Base-by-base conservation (phyloP, 2,329 filamentous ascomycete species). In the Zalaria sp. region DNA sequence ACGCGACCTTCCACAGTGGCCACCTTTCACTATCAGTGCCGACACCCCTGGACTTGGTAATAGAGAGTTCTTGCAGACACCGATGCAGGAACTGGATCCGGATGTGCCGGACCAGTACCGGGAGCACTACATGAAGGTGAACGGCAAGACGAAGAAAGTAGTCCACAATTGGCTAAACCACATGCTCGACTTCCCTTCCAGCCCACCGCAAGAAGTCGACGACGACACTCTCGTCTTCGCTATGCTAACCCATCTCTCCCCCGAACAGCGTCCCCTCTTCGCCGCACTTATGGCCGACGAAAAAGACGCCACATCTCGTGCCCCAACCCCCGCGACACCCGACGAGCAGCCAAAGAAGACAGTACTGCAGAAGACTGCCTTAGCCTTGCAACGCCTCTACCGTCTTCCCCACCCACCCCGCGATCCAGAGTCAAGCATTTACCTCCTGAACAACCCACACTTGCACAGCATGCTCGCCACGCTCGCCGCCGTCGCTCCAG, bases 201-300 rank as follows among this genome's bases (percentile, higher is more conserved):
- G 80, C 40, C 80, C 85, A 2, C 87, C 87, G 0, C 81, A 88
- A 46, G 89, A 94, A 44, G 82, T 94, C 4, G 89, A 95, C 53
- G 88, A 95, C 47, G 89, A 95, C 62, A 96, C 89, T 0, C 66
- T 96, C 31, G 82, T 83, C 2, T 95, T 96, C 63, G 88, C 89
- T 41, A 93, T 96, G 60, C 68, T 95, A 45, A 96, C 89, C 6
- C 88, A 86, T 55, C 71, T 96, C 8, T 77, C 82, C 40, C 67
- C 77, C 2, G 74, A 83, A 35, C 79, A 93, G 50, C 75, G 85
- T 18, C 83, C 83, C 0, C 75, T 82, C 39, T 95, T 93, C 64
- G 88, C 86, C 51, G 81, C 85, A 6, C 67, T 96, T 9, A 68
- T 94, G 35, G 77, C 73, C 37, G 73, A 77, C 11, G 66, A 68